These are phyloP conservation scores for Rhizopus sp. DNA, from an alignment of 371 early-diverging fungal genomes.

Conservation along the genomic window DNA sequence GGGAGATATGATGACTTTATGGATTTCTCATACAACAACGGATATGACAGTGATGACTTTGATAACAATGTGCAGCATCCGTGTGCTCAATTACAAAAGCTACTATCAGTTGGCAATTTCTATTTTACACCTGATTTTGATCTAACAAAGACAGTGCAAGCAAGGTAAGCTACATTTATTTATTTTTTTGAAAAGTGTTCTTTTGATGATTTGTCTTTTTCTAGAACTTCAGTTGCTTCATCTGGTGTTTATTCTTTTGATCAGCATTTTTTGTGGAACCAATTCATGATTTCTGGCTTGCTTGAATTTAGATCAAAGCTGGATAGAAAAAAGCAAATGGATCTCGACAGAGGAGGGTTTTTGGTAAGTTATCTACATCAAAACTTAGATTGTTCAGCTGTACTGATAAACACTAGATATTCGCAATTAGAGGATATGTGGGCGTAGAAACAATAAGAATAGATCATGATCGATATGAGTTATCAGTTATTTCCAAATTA, in stretches of 20 bases:
- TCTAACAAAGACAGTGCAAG: slow-evolving; percentile 70
- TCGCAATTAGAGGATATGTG: slow-evolving; percentile 71
- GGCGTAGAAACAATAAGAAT: slow-evolving; percentile 50
- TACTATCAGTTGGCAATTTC: slow-evolving; percentile 72
- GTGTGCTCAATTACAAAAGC: slow-evolving; percentile 62
- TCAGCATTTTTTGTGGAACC: slow-evolving; percentile 89
- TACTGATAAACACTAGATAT: slow-evolving; percentile 34
- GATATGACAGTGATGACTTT: slow-evolving; percentile 39
- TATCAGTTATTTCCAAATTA: slow-evolving; percentile 89
- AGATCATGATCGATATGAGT: slow-evolving; percentile 47
- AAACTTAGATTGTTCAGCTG: not conserved
- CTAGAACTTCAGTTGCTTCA: slow-evolving; percentile 48
- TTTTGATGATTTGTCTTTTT: not conserved
- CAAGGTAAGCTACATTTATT: slow-evolving; percentile 39
- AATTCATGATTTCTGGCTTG: slow-evolving; percentile 74
- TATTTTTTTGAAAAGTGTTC: not conserved
- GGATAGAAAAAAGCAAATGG: slow-evolving; percentile 57
- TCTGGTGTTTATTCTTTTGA: slow-evolving; percentile 57
- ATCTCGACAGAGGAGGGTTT: slow-evolving; percentile 72
- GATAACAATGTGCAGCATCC: slow-evolving; percentile 51
- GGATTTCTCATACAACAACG: slow-evolving; percentile 30
- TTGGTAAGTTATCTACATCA: slow-evolving; percentile 47
- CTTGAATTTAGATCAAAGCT: slow-evolving; percentile 77
- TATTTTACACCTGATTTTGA: slow-evolving; percentile 80
- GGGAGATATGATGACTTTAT: slow-evolving; percentile 55